Evolutionary conservation across 306 rosid species (phyloP), one percentile per base, ranked within the genome.

Genomic region (Trifolium fragiferum): DNA sequence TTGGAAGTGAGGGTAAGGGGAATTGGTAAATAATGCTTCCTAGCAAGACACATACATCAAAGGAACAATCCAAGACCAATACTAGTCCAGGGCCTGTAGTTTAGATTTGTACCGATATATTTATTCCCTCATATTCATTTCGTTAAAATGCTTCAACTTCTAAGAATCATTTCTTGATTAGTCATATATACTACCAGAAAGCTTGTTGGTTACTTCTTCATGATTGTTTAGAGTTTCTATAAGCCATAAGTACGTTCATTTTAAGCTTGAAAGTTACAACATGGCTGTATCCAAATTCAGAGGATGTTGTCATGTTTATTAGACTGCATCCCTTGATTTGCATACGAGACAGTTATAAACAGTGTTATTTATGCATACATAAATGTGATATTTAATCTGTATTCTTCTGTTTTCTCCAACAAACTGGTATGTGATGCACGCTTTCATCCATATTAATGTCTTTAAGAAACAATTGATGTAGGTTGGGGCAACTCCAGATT

Each of bases 401-500:
- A 13, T 32, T 40, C 49, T 50, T 73, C 54, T 43, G 57, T 51
- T 76, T 73, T 70, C 40, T 38, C 50, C 25, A 58, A 74, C 35
- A 8, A 23, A 11, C 37, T 59, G 54, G 50, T 72, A 43, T 69
- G 35, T 76, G 47, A 68, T 65, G 46, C 61, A 63, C 41, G 6
- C n/a, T 41, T 58, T 49, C 58, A 51, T 72, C 51, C 60, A 79
- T 63, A 14, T 75, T 74, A 23, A 8, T 44, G 62, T 76, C 65
- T 33, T 60, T 72, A 20, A 62, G 75, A 76, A 75, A 69, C 62
- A 72, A 73, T 61, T 71, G 58, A 78, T 91, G 84, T 85, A 94
- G 98, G 96, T 94, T 86, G 98, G 97, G 80, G 88, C 95, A 66
- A 88, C 97, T 79, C 88, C 96, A 65, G 98, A 91, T 84, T 83